Conservation (phyloP, 1,139 yeast species). For the Insectozyma bohioensis region DNA sequence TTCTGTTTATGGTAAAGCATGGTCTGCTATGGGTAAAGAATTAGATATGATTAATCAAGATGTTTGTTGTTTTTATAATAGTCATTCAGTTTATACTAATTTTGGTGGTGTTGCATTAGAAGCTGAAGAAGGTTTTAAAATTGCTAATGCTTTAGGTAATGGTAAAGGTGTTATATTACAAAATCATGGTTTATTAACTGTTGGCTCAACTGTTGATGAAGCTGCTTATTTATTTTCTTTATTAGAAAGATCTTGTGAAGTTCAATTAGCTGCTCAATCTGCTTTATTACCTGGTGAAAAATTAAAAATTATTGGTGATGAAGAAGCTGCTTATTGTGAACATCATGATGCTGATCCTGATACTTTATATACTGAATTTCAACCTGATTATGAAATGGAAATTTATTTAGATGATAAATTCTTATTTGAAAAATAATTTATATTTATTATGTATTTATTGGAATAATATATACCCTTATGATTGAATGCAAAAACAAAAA, state of each 20-base stretch:
- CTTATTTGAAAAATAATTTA: too few species aligned
- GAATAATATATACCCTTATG: too few species aligned
- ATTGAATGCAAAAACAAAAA: too few species aligned
- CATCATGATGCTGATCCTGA: slow-evolving; percentile 65
- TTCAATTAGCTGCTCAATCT: slow-evolving; percentile 71
- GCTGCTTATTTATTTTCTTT: slow-evolving; percentile 73
- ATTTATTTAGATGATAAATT: slow-evolving; percentile 22
- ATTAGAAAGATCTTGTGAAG: slow-evolving; percentile 68
- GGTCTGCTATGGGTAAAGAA: slow-evolving; percentile 67
- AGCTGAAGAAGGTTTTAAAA: slow-evolving; percentile 64
- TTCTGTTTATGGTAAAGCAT: slow-evolving; percentile 73
- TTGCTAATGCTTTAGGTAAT: slow-evolving; percentile 69
- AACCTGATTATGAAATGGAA: slow-evolving; percentile 50
- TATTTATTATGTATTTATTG: too few species aligned
- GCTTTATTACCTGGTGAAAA: slow-evolving; percentile 40
- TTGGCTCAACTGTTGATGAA: slow-evolving; percentile 77
- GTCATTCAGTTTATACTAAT: slow-evolving; percentile 62
- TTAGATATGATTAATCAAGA: slow-evolving; percentile 83
- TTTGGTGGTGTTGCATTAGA: slow-evolving; percentile 84
- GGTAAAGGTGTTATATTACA: slow-evolving; percentile 62
- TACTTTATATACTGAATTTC: slow-evolving; percentile 69
- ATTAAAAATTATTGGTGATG: slow-evolving; percentile 49
- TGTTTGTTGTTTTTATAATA: slow-evolving; percentile 64
- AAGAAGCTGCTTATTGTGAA: slow-evolving; percentile 69
- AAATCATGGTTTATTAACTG: slow-evolving; percentile 79